Evolutionary conservation across 345 rosid genomes (phyloP).

Genomic region (Ceriops decandra): DNA sequence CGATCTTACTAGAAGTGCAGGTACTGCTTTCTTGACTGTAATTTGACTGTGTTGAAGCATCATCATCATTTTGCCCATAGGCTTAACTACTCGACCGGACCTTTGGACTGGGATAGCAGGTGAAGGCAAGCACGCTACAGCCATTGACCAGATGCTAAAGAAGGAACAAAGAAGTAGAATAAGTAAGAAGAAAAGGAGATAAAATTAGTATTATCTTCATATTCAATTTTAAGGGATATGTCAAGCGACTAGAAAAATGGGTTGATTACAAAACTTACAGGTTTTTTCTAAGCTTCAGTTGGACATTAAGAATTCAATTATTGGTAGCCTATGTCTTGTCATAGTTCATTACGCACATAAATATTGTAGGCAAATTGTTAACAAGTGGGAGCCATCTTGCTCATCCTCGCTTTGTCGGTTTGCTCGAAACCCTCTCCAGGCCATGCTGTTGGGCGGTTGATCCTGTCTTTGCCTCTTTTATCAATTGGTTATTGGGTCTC

Average conservation of each 20-base stretch:
- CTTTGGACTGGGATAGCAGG: conserved; percentile 30
- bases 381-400: conserved; percentile 28
- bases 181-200: not conserved
- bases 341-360: conserved; percentile 8
- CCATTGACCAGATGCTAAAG: conserved; percentile 33
- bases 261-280: not conserved
- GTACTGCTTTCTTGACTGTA: conserved; percentile 28
- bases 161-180: not conserved
- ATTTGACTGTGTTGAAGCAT: conserved; percentile 44
- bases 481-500: conserved; percentile 15
- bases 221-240: not conserved
- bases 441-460: conserved; percentile 3
- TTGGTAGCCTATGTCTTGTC: conserved; percentile 27
- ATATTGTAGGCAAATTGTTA: not conserved
- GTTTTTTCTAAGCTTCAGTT: too few species aligned
- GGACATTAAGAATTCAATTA: conserved; percentile 19
- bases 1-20: conserved; percentile 47
- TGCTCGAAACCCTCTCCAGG: conserved; percentile 1
- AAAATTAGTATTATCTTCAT: not conserved
- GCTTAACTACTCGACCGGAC: conserved; percentile 28
- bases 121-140: conserved; percentile 42
- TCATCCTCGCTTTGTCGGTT: conserved; percentile 34
- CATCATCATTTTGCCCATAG: conserved; percentile 28
- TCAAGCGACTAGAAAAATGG: conserved; percentile 1
- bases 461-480: not conserved